Percentiles rank a stretch among this genome's conserved stretches.
Conservation (phyloP, 768 basidiomycete species). For the Cystofilobasidium macerans region DNA sequence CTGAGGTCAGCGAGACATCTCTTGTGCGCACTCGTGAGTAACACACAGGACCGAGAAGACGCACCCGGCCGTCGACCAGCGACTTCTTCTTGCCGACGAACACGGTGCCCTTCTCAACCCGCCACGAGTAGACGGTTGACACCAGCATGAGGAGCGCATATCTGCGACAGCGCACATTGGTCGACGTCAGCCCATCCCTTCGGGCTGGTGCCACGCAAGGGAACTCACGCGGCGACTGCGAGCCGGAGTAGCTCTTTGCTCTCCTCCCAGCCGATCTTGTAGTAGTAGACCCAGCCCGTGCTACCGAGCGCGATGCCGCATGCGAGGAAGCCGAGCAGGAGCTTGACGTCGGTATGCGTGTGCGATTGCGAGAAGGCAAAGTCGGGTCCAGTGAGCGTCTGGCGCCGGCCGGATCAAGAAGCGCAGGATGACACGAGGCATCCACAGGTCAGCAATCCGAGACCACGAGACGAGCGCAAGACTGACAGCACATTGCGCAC, state of each 20-base stretch:
- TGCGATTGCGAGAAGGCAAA: conserved; percentile 70
- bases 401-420: neutral
- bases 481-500: neutral
- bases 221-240: conserved; percentile 63
- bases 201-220: neutral
- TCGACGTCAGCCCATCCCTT: no score
- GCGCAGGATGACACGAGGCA: neutral
- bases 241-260: conserved; percentile 68
- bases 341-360: conserved; percentile 75
- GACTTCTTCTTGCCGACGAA: conserved; percentile 85
- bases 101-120: conserved; percentile 69
- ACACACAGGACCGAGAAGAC: conserved; percentile 32
- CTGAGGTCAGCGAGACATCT: neutral
- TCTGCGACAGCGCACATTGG: no score
- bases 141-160: conserved; percentile 61
- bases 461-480: neutral
- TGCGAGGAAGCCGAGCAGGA: conserved; percentile 74
- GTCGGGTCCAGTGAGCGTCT: conserved; percentile 27
- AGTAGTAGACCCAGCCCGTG: conserved; percentile 59
- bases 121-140: conserved; percentile 73
- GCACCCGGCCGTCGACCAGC: conserved; percentile 59
- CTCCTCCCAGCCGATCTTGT: conserved; percentile 76
- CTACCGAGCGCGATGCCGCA: conserved; percentile 72
- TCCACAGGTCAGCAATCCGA: neutral
- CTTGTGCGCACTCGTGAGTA: no score